Base-by-base conservation (phyloP, 169 alveolate species). In the Plasmodium blacklocki region DNA sequence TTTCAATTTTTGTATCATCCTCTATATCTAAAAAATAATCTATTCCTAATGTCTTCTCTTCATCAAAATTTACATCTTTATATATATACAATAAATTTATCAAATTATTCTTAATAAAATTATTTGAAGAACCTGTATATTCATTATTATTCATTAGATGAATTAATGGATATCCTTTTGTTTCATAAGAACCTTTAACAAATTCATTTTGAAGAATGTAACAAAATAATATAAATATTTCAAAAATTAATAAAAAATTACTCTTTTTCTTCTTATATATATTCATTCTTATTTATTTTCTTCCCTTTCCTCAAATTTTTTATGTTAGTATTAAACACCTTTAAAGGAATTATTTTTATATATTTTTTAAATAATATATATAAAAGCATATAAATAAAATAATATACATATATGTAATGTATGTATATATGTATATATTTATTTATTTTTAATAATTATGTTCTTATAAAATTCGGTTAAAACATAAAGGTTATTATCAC, bases 141-240 rank as follows among this genome's bases (percentile, higher is more conserved):
- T 14, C 73, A 19, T 83, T 83, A 3, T 72, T 68, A 15, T 59
- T 18, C 73, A 71, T 29, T 3, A 83, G 49, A 56, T 83, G 91
- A 12, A 83, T 50, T 18, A 83, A 50, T 2, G 91, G 86, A 49
- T 67, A 83, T 3, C 52, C 91, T 56, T 83, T 83, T 32, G 86
- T 83, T 68, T 83, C 74, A 74, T 83, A 63, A 18, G 26, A 29
- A n/a, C 91, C 80, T 15, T 12, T 67, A 32, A 58, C 74, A 26
- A 68, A 83, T 66, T 70, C 89, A 78, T 78, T 52, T 29, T 78
- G 26, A 64, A 78, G 29, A 45, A 58, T 49, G 62, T 43, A 50
- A 15, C 68, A 78, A 45, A 66, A 29, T n/a, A 78, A 59, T 11
- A 66, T 18, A 43, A 54, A 29, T 50, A 71, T 78, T 66, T 54